Percentiles rank a stretch among this genome's conserved stretches.
Evolutionary conservation across 306 rosid genomes (phyloP).

Genomic region (Ormosia semicastrata): DNA sequence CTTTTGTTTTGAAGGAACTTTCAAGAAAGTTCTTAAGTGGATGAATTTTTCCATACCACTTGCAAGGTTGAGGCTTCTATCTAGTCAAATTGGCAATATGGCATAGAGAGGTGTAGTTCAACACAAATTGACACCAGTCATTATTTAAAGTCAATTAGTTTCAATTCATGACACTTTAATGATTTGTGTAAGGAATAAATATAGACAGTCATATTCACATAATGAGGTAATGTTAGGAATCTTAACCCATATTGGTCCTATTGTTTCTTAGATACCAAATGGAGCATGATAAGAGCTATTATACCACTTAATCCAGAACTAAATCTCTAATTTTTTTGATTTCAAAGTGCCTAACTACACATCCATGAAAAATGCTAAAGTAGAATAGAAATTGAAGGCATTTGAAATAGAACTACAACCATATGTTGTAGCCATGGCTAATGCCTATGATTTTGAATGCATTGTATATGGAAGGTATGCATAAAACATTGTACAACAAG

Average conservation of each 20-base stretch:
- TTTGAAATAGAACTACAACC: slow-evolving; percentile 13
- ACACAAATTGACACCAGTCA: not conserved
- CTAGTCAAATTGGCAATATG: too few relatives aligned
- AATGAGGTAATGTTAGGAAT: slow-evolving; percentile 2
- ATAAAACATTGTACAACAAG: not conserved
- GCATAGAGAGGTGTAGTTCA: not conserved
- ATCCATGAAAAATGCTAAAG: not conserved
- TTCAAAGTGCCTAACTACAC: not conserved
- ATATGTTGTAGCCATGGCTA: not conserved
- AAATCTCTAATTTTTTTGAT: not conserved
- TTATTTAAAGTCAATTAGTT: not conserved
- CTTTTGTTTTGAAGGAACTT: too few relatives aligned
- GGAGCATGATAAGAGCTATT: slow-evolving; percentile 2
- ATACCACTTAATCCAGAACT: not conserved
- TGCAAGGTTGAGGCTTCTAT: not conserved
- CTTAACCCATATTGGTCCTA: not conserved
- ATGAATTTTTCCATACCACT: not conserved
- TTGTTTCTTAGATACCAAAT: slow-evolving; percentile 2
- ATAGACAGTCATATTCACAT: not conserved
- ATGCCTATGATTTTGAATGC: too few relatives aligned
- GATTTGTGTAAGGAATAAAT: not conserved
- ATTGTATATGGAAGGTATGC: not conserved
- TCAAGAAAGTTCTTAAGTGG: not conserved
- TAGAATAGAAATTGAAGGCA: not conserved
- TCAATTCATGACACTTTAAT: slow-evolving; percentile 2